phyloP scores from a whole-genome alignment of 2,329 filamentous ascomycete genomes.

The Fusarium mangiferae region DNA sequence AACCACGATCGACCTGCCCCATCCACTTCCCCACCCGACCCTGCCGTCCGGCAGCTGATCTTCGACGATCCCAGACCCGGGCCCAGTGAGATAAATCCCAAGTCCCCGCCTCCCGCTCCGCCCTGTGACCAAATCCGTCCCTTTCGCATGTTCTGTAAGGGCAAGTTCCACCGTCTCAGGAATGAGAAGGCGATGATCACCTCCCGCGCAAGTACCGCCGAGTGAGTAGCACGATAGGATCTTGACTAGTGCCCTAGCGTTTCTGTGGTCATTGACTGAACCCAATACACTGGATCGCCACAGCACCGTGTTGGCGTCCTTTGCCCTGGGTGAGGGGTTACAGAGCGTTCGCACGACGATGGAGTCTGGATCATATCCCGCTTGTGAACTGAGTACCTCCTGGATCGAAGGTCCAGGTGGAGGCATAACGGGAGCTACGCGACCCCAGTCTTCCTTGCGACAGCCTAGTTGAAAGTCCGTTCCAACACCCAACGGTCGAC shows the following conservation, averaged over 20 bases:
- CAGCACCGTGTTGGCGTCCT: neutral
- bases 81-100: neutral
- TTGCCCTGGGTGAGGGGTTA: neutral
- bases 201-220: neutral
- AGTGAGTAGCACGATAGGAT: neutral
- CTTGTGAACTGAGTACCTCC: neutral
- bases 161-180: neutral
- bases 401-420: neutral
- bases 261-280: neutral
- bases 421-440: neutral
- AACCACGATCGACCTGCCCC: neutral
- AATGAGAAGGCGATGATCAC: accelerated
- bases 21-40: neutral
- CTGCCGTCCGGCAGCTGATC: neutral
- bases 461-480: neutral
- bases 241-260: neutral
- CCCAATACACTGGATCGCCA: neutral
- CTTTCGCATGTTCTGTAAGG: neutral
- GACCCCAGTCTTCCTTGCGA: neutral
- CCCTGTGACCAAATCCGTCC: neutral
- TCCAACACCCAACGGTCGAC: neutral
- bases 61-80: neutral
- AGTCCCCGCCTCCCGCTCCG: neutral
- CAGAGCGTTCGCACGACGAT: neutral
- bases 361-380: neutral